These are phyloP conservation scores for Russula earlei DNA, from an alignment of 768 basidiomycete species.

Conservation along the genomic window DNA sequence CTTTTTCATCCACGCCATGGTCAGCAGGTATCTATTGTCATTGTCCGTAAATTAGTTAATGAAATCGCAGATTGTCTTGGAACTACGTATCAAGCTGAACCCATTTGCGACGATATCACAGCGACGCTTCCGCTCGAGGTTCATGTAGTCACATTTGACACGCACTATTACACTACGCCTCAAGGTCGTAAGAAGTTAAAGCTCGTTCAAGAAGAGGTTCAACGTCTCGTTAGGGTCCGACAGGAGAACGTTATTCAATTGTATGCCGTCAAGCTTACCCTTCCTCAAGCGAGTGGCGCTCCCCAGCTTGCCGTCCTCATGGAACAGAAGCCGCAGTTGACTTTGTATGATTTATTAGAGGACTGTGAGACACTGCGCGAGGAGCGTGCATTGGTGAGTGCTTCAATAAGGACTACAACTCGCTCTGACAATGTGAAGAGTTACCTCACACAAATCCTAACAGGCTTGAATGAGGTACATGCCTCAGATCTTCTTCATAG, in stretches of 20 bases:
- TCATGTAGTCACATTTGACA: conserved; percentile 53
- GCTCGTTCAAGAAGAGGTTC: conserved; percentile 56
- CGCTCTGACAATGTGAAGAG: conserved; percentile 36
- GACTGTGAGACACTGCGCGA: conserved; percentile 68
- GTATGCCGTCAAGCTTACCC: conserved; percentile 55
- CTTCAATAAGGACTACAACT: not conserved
- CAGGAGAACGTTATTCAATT: conserved; percentile 60
- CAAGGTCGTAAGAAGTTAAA: conserved; percentile 70
- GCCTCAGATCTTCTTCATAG: conserved; percentile 59
- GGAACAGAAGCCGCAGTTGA: conserved; percentile 61
- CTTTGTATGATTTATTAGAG: conserved; percentile 64
- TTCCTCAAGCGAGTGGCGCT: conserved; percentile 38
- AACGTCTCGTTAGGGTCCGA: conserved; percentile 45
- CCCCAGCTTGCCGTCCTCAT: conserved; percentile 56
- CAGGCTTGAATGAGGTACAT: conserved; percentile 61
- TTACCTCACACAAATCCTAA: conserved; percentile 64
- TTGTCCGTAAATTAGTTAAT: conserved; percentile 1
- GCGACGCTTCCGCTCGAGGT: conserved; percentile 58
- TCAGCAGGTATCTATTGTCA: conserved; percentile 22
- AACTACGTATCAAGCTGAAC: conserved; percentile 63
- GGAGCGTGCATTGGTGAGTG: conserved; percentile 54
- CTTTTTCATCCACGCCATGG: conserved; percentile 66
- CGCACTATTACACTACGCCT: conserved; percentile 55
- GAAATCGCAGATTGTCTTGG: conserved; percentile 47
- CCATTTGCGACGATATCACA: conserved; percentile 56